These are phyloP conservation scores for Iberis amara DNA, from an alignment of 441 rosid species.

Conservation along the genomic window DNA sequence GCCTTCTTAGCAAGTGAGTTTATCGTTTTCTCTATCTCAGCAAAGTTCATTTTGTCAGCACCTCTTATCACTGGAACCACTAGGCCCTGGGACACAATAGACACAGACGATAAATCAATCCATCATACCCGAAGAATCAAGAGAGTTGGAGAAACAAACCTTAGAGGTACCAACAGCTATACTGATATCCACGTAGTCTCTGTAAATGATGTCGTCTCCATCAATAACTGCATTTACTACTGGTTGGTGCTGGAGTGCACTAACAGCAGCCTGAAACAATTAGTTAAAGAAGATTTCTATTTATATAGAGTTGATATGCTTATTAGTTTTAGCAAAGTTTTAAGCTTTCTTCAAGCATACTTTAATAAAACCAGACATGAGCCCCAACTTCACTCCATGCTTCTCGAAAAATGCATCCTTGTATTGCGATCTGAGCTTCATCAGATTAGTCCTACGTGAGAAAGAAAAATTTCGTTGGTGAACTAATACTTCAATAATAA, in stretches of 20 bases:
- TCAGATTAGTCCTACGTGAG: conserved; percentile 77
- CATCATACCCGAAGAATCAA: neutral
- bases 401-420: conserved; percentile 90
- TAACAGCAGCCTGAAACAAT: conserved; percentile 81
- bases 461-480: conserved; percentile 10
- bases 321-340: neutral
- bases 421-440: conserved; percentile 93
- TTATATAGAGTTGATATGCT: neutral
- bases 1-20: conserved; percentile 92
- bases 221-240: conserved; percentile 93
- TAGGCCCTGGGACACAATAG: conserved; percentile 54
- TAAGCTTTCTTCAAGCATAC: conserved; percentile 33
- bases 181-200: conserved; percentile 91
- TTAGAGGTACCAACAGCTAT: conserved; percentile 94
- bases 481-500: conserved; percentile 1
- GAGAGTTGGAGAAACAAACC: conserved; percentile 44
- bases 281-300: conserved; percentile 17
- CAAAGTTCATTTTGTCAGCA: conserved; percentile 82
- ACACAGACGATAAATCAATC: conserved; percentile 8
- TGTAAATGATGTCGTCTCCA: conserved; percentile 90
- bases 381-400: conserved; percentile 93
- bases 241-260: conserved; percentile 94
- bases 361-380: conserved; percentile 94
- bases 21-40: conserved; percentile 84
- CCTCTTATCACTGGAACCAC: conserved; percentile 90